Percentiles rank a stretch among this genome's conserved stretches.
Conservation (phyloP, 148 eudicot genomes). For the Silene conica region DNA sequence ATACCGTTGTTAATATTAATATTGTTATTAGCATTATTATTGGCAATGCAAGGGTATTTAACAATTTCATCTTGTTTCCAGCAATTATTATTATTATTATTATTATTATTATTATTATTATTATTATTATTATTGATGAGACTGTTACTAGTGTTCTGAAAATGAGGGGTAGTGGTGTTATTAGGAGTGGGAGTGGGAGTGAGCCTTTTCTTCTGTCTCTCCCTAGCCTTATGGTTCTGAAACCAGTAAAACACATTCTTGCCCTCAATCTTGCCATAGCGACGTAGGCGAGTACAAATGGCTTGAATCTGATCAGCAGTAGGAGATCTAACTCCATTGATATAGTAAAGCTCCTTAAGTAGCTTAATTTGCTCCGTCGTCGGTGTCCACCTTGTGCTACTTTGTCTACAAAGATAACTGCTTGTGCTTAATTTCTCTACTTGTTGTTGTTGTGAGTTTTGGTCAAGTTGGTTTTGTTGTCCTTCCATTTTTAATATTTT, state of each 20-base stretch:
- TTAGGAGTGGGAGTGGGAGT: constrained; percentile 16
- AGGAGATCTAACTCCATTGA: constrained; percentile 85
- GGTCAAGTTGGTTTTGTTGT: constrained; percentile 21
- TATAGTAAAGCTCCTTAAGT: constrained; percentile 86
- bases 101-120: too few relatives aligned
- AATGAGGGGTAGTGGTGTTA: background rate
- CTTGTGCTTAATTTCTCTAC: constrained; percentile 21
- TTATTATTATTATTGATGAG: too few relatives aligned
- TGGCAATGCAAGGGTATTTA: constrained; percentile 31
- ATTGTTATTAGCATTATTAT: constrained; percentile 21
- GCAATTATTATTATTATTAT: constrained; percentile 16
- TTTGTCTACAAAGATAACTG: constrained; percentile 60
- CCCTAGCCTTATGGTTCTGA: constrained; percentile 95
- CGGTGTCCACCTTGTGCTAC: constrained; percentile 86
- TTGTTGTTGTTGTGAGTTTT: background rate
- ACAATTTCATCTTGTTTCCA: constrained; percentile 31
- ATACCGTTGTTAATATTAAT: too few relatives aligned
- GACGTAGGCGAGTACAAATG: constrained; percentile 70
- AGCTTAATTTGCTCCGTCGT: constrained; percentile 88
- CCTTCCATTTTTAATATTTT: constrained; percentile 41
- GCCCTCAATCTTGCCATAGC: constrained; percentile 95
- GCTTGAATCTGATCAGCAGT: constrained; percentile 85
- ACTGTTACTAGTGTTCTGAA: background rate
- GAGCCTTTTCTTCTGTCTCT: constrained; percentile 90
- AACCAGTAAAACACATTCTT: constrained; percentile 98